A percentile compares a stretch with the other conserved stretches of the same genome.
These are phyloP conservation scores for Ustanciosporium gigantosporum DNA, from an alignment of 1,284 basidiomycete species.

Conservation along the genomic window DNA sequence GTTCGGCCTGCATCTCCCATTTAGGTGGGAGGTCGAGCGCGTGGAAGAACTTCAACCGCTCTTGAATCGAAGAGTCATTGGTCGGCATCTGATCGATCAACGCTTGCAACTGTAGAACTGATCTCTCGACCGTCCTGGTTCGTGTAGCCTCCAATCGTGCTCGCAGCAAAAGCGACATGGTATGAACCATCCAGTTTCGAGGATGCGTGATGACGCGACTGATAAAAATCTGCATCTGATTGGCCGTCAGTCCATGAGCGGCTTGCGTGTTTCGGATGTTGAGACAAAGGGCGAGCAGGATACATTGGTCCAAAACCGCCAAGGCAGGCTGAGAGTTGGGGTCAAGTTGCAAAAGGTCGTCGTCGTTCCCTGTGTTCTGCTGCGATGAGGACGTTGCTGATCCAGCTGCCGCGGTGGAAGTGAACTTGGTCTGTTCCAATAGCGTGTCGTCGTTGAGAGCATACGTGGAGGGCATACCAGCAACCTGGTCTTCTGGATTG, in stretches of 20 bases:
- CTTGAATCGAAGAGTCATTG: constrained; percentile 57
- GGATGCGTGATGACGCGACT: constrained; percentile 51
- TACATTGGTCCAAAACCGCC: constrained; percentile 54
- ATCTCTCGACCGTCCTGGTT: constrained; percentile 56
- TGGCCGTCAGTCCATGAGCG: constrained; percentile 58
- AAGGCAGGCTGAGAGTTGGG: constrained; percentile 75
- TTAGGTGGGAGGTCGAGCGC: constrained; percentile 52
- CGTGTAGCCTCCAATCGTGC: constrained; percentile 54
- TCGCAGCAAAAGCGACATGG: constrained; percentile 58
- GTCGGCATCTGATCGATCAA: constrained; percentile 60
- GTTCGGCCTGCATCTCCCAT: constrained; percentile 60
- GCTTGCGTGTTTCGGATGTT: constrained; percentile 58
- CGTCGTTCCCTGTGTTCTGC: constrained; percentile 15
- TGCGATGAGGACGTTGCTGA: constrained; percentile 1
- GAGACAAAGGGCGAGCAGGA: constrained; percentile 55
- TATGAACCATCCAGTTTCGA: constrained; percentile 60
- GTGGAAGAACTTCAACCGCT: constrained; percentile 56
- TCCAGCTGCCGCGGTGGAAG: constrained; percentile 63
- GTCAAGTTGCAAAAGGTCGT: constrained; percentile 68
- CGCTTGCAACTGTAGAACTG: constrained; percentile 58
- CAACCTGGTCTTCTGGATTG: constrained; percentile 38
- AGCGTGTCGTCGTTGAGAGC: constrained; percentile 93
- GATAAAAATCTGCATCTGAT: constrained; percentile 58
- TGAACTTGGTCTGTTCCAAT: constrained; percentile 90
- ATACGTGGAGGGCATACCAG: constrained; percentile 72